These are phyloP conservation scores for Ulota crispa DNA, from an alignment of 225 moss, liverwort and hornwort genomes.

Conservation along the genomic window DNA sequence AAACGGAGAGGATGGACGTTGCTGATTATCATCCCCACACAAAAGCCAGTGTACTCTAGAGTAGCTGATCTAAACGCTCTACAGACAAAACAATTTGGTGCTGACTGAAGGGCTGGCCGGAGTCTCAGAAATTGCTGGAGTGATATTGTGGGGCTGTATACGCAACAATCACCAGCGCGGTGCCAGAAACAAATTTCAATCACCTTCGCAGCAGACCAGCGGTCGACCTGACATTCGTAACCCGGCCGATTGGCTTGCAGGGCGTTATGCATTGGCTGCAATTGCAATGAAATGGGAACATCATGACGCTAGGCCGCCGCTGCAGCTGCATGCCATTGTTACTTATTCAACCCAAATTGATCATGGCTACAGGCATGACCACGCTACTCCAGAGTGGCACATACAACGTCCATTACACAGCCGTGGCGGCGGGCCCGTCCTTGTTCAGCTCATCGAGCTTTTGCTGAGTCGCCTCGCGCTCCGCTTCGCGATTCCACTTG, in stretches of 20 bases:
- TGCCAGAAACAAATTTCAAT: background rate
- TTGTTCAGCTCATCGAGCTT: constrained; percentile 17
- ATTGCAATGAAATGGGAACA: constrained; percentile 9
- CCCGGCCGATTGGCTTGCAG: background rate
- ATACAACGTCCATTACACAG: background rate
- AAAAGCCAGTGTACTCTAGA: constrained; percentile 1
- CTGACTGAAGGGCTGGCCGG: background rate
- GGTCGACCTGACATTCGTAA: background rate
- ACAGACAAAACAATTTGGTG: background rate
- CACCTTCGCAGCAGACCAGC: background rate
- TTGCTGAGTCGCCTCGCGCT: constrained; percentile 19
- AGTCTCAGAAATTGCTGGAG: background rate
- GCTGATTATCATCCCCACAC: background rate
- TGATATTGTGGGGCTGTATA: background rate
- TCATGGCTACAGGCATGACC: background rate
- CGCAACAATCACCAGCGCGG: background rate
- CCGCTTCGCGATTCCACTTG: constrained; percentile 59
- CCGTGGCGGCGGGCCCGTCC: background rate
- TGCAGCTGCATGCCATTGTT: background rate
- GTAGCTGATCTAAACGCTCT: background rate
- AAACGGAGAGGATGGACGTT: background rate
- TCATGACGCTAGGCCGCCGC: constrained; percentile 8
- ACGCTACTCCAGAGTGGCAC: background rate
- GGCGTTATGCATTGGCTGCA: background rate
- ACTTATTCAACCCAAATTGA: constrained; percentile 9